These are phyloP conservation scores for Grigorovia transvaalensis DNA, from an alignment of 805 yeast genomes.

Conservation along the genomic window DNA sequence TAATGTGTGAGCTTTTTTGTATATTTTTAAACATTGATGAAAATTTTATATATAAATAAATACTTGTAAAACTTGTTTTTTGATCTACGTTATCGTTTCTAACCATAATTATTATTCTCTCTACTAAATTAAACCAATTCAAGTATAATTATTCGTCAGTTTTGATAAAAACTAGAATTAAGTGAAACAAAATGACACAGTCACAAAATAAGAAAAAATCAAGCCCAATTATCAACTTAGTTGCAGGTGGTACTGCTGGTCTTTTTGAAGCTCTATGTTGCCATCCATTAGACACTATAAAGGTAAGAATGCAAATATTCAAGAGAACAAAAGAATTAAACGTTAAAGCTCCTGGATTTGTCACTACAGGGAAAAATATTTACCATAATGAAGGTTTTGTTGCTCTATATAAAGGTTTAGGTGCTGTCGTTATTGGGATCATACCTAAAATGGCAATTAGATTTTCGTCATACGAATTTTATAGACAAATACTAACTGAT, in stretches of 20 bases:
- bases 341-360: constrained; percentile 71
- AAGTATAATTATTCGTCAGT: no score
- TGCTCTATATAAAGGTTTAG: constrained; percentile 88
- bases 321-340: constrained; percentile 31
- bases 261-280: constrained; percentile 94
- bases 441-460: constrained; percentile 98
- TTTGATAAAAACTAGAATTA: no score
- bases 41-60: no score
- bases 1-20: no score
- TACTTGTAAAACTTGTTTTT: no score
- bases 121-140: no score
- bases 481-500: constrained; percentile 57
- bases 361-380: constrained; percentile 70
- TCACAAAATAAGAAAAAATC: constrained; percentile 28
- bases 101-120: no score
- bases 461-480: constrained; percentile 87
- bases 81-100: no score
- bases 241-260: constrained; percentile 97
- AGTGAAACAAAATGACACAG: constrained; percentile 3
- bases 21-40: no score
- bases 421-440: constrained; percentile 94
- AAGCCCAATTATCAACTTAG: constrained; percentile 49
- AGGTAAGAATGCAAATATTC: constrained; percentile 92
- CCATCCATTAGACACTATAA: constrained; percentile 96
- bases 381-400: constrained; percentile 71